Conservation (phyloP, 257 asterid genomes). For the Dorcoceras hygrometricum region DNA sequence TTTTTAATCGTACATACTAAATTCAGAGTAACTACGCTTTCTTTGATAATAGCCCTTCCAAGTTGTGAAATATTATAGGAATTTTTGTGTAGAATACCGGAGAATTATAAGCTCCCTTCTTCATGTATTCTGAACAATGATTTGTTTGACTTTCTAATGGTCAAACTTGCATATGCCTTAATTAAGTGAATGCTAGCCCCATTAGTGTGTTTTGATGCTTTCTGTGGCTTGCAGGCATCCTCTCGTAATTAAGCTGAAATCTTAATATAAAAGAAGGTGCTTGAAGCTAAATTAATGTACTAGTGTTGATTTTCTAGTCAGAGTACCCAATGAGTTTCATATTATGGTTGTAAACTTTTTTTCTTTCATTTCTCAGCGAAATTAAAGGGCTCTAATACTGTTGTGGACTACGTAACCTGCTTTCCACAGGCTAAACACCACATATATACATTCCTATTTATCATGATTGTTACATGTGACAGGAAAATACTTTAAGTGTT, state of each 20-base stretch:
- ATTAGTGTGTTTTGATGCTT: neutral
- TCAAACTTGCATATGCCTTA: neutral
- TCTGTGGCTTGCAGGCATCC: neutral
- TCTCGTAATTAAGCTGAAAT: neutral
- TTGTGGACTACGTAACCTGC: neutral
- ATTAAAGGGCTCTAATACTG: neutral
- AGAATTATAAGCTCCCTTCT: neutral
- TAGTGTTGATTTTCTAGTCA: neutral
- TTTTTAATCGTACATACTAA: no score
- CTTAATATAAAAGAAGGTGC: neutral
- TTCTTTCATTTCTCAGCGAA: neutral
- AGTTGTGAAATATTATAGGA: neutral
- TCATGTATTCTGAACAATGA: no score
- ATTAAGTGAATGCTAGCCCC: neutral
- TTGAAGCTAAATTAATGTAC: neutral
- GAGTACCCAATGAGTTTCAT: neutral
- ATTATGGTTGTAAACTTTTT: neutral
- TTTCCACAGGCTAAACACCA: neutral
- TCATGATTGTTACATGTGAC: conserved; percentile 1
- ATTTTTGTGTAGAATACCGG: neutral
- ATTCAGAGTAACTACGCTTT: neutral
- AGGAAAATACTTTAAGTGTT: neutral
- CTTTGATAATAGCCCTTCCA: neutral
- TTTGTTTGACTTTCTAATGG: neutral
- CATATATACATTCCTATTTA: neutral